A percentile compares a stretch with the other conserved stretches of the same genome.
Evolutionary conservation across 306 rosid genomes (phyloP).

Genomic region (Sophora flavescens): DNA sequence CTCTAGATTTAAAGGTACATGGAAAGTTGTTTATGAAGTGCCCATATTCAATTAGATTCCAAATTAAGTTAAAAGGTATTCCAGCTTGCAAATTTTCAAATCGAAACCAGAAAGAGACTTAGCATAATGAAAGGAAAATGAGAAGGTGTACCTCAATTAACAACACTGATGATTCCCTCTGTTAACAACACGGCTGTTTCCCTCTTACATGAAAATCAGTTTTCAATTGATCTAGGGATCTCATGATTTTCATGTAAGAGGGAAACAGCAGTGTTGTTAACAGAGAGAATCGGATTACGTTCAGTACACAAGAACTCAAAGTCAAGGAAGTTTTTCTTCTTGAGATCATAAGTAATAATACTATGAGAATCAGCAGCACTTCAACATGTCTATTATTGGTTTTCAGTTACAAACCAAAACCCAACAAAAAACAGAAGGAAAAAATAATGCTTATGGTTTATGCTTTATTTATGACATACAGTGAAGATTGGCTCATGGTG

Average conservation of each 20-base stretch:
- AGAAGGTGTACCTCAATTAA: slow-evolving; percentile 51
- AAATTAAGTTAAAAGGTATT: too few species aligned
- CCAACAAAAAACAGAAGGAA: not conserved
- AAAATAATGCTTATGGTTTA: not conserved
- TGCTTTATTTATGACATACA: slow-evolving; percentile 6
- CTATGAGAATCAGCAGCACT: not conserved
- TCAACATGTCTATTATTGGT: not conserved
- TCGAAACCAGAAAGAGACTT: too few species aligned
- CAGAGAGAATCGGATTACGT: slow-evolving; percentile 24
- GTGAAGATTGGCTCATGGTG: slow-evolving; percentile 35
- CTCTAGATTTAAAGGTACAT: too few species aligned
- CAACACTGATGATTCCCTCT: too few species aligned
- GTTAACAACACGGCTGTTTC: too few species aligned
- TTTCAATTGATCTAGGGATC: slow-evolving; percentile 42
- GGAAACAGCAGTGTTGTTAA: slow-evolving; percentile 46
- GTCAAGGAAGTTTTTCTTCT: slow-evolving; percentile 9
- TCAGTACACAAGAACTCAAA: slow-evolving; percentile 60
- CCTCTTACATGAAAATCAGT: too few species aligned
- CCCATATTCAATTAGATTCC: too few species aligned
- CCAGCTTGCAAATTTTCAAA: too few species aligned
- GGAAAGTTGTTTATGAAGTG: too few species aligned
- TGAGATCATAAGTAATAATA: slow-evolving; percentile 39
- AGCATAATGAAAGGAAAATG: not conserved
- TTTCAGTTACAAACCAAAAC: not conserved
- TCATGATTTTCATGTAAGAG: slow-evolving; percentile 35